Evolutionary conservation across 1,284 basidiomycete genomes (phyloP), one percentile per base, ranked within the genome.

Genomic region (Vanrija humicola): DNA sequence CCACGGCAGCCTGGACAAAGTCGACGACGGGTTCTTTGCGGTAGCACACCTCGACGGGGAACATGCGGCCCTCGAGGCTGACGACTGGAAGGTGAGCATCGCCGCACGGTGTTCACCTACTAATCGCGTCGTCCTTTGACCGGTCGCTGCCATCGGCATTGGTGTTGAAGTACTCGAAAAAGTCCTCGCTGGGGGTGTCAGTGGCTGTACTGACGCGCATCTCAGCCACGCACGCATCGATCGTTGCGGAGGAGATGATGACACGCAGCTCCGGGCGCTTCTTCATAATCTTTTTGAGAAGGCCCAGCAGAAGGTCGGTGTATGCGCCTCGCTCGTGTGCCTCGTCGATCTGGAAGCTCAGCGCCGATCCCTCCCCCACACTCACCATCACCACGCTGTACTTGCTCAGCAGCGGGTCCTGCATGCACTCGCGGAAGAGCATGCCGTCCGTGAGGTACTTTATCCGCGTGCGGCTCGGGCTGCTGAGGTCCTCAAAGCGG

Each of bases 401-500:
- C 29, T 86, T 84, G 68, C 87, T 89, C 46, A 98, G 80, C 38
- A 97, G 76, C 19, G 89, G 90, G 68, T 97, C 91, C 39, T 90
- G 80, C 63, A 98, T 83, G 38, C 90, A 88, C 78, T 98, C 96
- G 56, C 95, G 86, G 67, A 99, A 92, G 25, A 99, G 83, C 84
- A 97, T 94, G 43, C 96, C 95, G 73, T 99, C 96, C 26, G 96
- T 98, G 83, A 98, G 84, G 77, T 98, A 98, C 55, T 93, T 85
- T 70, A 98, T 89, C n/a, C 89, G 82, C 0, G 95, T 98, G 48
- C 83, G 80, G 52, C 86, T 80, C 69, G 86, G 86, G 71, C 82
- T 83, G 66, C 87, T 89, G 44, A 93, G 83, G 69, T 98, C 94
- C 75, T 99, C 96, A 64, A 98, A 98, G 12, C 96, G 87, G 63